phyloP scores from a whole-genome alignment of 306 rosid genomes.

The Chamaecrista fasciculata region DNA sequence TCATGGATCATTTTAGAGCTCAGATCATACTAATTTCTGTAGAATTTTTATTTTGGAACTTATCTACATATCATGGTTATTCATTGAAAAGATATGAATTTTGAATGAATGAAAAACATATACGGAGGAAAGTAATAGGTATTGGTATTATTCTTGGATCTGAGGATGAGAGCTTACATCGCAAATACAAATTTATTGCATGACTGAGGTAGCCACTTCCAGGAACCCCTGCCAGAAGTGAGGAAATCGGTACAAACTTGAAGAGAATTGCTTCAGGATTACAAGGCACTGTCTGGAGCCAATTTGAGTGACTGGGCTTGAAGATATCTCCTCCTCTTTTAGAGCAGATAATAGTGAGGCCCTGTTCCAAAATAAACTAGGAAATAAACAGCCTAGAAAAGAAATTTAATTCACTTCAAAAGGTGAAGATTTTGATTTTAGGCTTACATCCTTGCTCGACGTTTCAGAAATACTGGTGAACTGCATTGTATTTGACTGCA shows the following conservation, averaged over 20 bases:
- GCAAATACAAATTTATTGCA: conserved; percentile 93
- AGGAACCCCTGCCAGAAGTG: conserved; percentile 89
- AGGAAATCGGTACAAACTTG: conserved; percentile 86
- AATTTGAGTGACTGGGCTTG: conserved; percentile 67
- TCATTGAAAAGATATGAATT: conserved; percentile 8
- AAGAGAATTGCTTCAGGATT: conserved; percentile 79
- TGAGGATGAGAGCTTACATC: conserved; percentile 58
- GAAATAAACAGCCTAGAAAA: conserved; percentile 17
- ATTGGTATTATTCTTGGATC: neutral
- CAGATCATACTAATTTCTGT: neutral
- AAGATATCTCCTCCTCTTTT: conserved; percentile 87
- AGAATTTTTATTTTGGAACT: neutral
- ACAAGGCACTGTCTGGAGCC: conserved; percentile 86
- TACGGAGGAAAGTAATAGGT: conserved; percentile 7
- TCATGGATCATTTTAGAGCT: neutral
- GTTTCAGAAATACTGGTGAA: conserved; percentile 79
- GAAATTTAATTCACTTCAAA: conserved; percentile 9
- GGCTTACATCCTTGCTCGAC: conserved; percentile 95
- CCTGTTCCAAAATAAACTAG: conserved; percentile 47
- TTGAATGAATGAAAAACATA: conserved; percentile 31
- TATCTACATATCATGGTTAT: neutral
- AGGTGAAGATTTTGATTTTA: conserved; percentile 15
- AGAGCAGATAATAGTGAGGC: conserved; percentile 67
- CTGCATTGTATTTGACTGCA: conserved; percentile 82
- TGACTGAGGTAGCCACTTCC: conserved; percentile 98